phyloP scores from a whole-genome alignment of 2,329 filamentous ascomycete species.

The Colletotrichum sp. region DNA sequence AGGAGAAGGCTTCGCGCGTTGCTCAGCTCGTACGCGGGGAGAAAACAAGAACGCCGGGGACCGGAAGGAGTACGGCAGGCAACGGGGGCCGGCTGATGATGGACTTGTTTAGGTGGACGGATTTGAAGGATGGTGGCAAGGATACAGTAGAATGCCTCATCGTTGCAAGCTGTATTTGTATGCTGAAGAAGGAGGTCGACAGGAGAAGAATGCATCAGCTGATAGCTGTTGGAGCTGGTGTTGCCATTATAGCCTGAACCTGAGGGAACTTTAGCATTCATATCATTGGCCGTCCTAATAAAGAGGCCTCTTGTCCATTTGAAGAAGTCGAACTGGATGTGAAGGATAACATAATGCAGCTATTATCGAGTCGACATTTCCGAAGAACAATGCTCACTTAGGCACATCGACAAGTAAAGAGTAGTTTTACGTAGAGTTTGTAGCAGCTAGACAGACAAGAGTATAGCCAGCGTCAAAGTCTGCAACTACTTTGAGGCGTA shows the following conservation, averaged over 20 bases:
- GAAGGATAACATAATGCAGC: neutral
- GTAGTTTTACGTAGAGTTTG: neutral
- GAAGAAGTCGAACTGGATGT: neutral
- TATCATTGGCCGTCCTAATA: neutral
- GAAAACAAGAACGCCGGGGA: constrained; percentile 44
- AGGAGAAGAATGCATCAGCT: constrained; percentile 57
- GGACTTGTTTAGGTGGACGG: constrained; percentile 42
- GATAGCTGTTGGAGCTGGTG: constrained; percentile 43
- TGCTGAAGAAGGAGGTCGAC: constrained; percentile 72
- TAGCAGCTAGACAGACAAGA: neutral
- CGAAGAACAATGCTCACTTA: neutral
- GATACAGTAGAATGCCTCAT: constrained; percentile 55
- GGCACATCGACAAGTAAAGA: neutral
- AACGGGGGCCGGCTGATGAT: constrained; percentile 56
- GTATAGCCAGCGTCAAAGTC: neutral
- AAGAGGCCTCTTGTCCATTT: neutral
- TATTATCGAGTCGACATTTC: neutral
- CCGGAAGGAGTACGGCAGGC: constrained; percentile 43
- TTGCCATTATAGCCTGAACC: constrained; percentile 21
- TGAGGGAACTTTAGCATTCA: neutral
- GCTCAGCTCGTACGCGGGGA: constrained; percentile 49
- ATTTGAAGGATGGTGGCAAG: constrained; percentile 33
- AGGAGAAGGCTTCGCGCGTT: constrained; percentile 32
- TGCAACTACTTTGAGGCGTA: neutral
- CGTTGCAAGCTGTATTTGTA: constrained; percentile 61